Percentiles rank a stretch among this genome's conserved stretches.
These are phyloP conservation scores for Trichoderma asperelloides DNA, from an alignment of 495 filamentous ascomycete genomes.

Conservation along the genomic window DNA sequence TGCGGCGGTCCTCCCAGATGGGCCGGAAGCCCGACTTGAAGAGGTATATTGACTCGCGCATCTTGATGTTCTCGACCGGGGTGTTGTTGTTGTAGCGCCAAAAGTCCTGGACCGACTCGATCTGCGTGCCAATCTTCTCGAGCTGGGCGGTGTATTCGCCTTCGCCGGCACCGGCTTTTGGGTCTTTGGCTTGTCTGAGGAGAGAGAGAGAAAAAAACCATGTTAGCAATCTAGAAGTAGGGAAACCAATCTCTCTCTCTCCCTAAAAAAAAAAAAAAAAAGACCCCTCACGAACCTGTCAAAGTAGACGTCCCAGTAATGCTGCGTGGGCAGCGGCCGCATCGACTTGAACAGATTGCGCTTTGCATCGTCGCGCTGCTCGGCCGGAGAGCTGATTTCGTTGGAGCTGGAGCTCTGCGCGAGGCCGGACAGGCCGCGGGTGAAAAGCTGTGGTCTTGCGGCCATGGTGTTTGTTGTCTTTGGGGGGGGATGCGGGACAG, in stretches of 20 bases:
- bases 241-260: not conserved
- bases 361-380: slow-evolving; percentile 51
- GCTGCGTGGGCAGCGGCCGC: slow-evolving; percentile 49
- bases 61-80: slow-evolving; percentile 62
- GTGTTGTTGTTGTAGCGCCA: slow-evolving; percentile 89
- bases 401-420: slow-evolving; percentile 41
- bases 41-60: slow-evolving; percentile 76
- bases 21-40: slow-evolving; percentile 82
- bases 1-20: slow-evolving; percentile 84
- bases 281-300: slow-evolving; percentile 30
- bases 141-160: slow-evolving; percentile 53
- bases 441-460: slow-evolving; percentile 42
- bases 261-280: not conserved
- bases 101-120: slow-evolving; percentile 71
- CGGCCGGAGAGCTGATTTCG: slow-evolving; percentile 43
- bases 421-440: slow-evolving; percentile 42
- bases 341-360: slow-evolving; percentile 51
- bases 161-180: slow-evolving; percentile 22
- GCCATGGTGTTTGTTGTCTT: slow-evolving; percentile 28
- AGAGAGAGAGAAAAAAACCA: not conserved
- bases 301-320: slow-evolving; percentile 54
- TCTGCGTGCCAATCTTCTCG: slow-evolving; percentile 56
- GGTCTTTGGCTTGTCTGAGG: slow-evolving; percentile 21
- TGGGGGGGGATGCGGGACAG: too few relatives aligned
- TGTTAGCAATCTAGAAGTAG: slow-evolving; percentile 9